Evolutionary conservation across 2,329 filamentous ascomycete genomes (phyloP), one percentile per base, ranked within the genome.

Genomic region (Beauveria medogensis): DNA sequence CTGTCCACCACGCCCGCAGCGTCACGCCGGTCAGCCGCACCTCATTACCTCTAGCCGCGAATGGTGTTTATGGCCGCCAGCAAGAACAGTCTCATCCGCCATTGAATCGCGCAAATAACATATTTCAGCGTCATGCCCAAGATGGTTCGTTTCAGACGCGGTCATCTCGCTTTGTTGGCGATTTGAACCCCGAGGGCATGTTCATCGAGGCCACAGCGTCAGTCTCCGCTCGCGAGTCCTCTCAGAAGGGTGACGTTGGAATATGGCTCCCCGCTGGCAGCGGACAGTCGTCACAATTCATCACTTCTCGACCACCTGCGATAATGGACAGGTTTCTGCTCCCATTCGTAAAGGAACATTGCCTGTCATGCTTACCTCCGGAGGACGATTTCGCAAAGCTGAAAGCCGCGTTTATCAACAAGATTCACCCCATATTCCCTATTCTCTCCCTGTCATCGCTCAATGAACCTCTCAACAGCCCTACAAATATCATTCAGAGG

Each of bases 161-260:
- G 44, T 72, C 73, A 0, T 74, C 73, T 1, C 79, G 82, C 7
- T 85, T 84, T 59, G 78, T 85, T 43, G 82, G 82, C 20, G 82
- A 85, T 65, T 66, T 84, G 30, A 86, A 83, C 64, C 83, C 83
- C 2, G 83, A 85, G 67, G 80, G 80, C 62, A 80, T 85, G 68
- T 82, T 86, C 60, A 75, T 83, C 65, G 80, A 84, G 64, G 82
- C 80, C 1, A 80, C 80, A 2, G 72, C 72, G 3, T 71, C 72
- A 3, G 67, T 67, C 7, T 70, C 71, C 0, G 59, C 70, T 22
- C 67, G 70, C 5, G 70, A 71, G 12, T 69, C 69, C 0, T 78
- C 80, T 0, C 75, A 79, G 53, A 78, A 78, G 37, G 80, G 80
- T 53, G 81, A 82, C 46, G 75, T 84, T 1, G 83, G 83, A 7